Base-by-base conservation (phyloP, 148 eudicot genomes). In the Mesembryanthemum crystallinum region DNA sequence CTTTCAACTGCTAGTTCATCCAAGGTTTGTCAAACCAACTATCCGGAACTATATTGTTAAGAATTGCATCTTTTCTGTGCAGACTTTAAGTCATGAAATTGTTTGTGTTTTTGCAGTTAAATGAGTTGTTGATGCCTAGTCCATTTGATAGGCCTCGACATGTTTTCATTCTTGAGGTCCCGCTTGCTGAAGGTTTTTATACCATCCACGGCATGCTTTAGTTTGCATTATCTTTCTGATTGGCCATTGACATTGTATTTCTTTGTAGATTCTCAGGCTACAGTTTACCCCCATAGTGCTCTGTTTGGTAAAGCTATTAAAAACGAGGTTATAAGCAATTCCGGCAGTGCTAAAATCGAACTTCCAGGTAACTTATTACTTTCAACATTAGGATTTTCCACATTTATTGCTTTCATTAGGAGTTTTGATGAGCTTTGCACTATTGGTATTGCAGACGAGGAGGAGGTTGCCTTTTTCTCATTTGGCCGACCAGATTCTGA, bases 101-200 rank as follows among this genome's bases (percentile, higher is more conserved):
- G 39, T 60, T 63, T 79, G 62, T 73, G 70, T 8, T 35, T 64
- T 67, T 82, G 85, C 97, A 96, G 99, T 79, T 96, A 76, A 92
- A 92, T 79, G 87, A 88, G 85, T 78, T 95, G 76, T 89, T 95
- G 42, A 75, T 79, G 82, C 98, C 98, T 55, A 92, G 92, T 87
- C 99, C 98, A 69, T 95, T 95, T 86, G 87, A 87, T 85, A 89
- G 94, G 80, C 98, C 99, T 73, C 96, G 82, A 60, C 85, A 89
- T 81, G 90, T 92, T 72, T 81, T 95, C 73, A 27, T 90, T 87
- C 88, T 95, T 64, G 89, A 91, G 80, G 88, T 92, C 37, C 74
- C 70, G 13, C 94, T 89, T 82, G 84, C 83, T 81, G 80, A 88
- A 90, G 97, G 98, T 95, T 59, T 78, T 64, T 70, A 42, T 45